Evolutionary conservation across 371 early-diverging fungal species (phyloP).

Genomic region (Saksenaea oblongispora): DNA sequence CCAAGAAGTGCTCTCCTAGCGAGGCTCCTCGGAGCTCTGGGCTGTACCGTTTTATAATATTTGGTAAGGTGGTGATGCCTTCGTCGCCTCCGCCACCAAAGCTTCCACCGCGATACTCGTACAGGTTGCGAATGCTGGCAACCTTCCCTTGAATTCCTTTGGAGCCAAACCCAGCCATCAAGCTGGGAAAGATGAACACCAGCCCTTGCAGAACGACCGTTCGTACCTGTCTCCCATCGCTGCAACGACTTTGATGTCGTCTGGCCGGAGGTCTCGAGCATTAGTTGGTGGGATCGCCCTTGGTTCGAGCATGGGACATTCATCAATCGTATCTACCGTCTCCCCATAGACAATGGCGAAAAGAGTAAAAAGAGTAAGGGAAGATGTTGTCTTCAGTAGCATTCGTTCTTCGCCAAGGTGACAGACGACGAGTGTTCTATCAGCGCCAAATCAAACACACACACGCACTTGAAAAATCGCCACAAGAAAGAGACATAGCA

Average conservation of each 20-base stretch:
- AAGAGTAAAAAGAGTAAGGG: background rate
- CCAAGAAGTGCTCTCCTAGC: conserved; percentile 33
- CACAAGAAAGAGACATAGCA: too few relatives aligned
- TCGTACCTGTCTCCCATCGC: conserved; percentile 38
- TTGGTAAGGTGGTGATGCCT: conserved; percentile 39
- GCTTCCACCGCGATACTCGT: conserved; percentile 47
- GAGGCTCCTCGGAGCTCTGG: conserved; percentile 34
- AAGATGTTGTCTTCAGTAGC: background rate
- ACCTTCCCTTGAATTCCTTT: conserved; percentile 19
- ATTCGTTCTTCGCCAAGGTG: too few relatives aligned
- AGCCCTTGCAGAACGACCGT: too few relatives aligned
- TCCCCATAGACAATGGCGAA: background rate
- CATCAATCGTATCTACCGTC: conserved; percentile 1
- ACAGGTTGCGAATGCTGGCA: conserved; percentile 16
- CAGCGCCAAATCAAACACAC: too few relatives aligned
- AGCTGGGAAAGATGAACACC: conserved; percentile 16
- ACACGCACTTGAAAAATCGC: too few relatives aligned
- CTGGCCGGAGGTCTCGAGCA: conserved; percentile 18
- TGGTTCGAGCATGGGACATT: conserved; percentile 38
- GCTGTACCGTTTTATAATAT: conserved; percentile 41
- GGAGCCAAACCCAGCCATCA: conserved; percentile 39
- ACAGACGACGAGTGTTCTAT: too few relatives aligned
- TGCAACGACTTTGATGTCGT: conserved; percentile 21
- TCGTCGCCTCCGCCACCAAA: conserved; percentile 49
- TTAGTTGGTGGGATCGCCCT: conserved; percentile 15